Evolutionary conservation across 495 filamentous ascomycete species (phyloP), one percentile per base, ranked within the genome.

Genomic region (Parathielavia hyrcaniae): DNA sequence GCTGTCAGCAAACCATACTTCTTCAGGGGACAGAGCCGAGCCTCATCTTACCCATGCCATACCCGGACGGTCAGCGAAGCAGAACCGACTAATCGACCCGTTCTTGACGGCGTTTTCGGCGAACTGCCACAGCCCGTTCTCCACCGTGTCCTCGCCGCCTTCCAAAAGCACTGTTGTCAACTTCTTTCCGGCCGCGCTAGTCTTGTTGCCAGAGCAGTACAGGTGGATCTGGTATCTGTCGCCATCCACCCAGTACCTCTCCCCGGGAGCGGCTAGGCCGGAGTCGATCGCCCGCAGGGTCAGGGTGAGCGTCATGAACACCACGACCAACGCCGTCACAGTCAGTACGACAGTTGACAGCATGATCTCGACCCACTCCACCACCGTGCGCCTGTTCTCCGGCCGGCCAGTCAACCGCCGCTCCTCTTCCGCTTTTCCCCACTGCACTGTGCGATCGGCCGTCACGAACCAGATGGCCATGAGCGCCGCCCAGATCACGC

Each of bases 41-140:
- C 8, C 16, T 17, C 16, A 12, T n/a, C 71, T 65, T 64, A 75
- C 93, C 84, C 87, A 96, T 38, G 79, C 90, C 50, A 91, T 75
- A 1, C 93, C 93, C 1, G 93, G 93, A 20, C 93, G 87, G 65
- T 98, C 93, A 74, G 88, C 95, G 71, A 95, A 97, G 75, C 93
- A 98, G 72, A 93, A 98, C 46, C 91, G 85, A 49, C 72, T 68
- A 59, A 98, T 93, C 30, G 82, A 85, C 26, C 89, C 86, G 55
- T 89, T 88, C 36, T 77, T 72, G 58, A 87, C 79, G 0, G 85
- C 81, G 58, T 80, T 75, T 46, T 81, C 77, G 16, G 83, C 83
- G 71, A 95, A 86, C 34, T 84, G 82, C 71, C 87, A 85, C 49
- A 96, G 72, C 17, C 81, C 79, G 64, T 82, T 74, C 71, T 96